phyloP scores from a whole-genome alignment of 140 eudicot species.

The Stevia rebaudiana region DNA sequence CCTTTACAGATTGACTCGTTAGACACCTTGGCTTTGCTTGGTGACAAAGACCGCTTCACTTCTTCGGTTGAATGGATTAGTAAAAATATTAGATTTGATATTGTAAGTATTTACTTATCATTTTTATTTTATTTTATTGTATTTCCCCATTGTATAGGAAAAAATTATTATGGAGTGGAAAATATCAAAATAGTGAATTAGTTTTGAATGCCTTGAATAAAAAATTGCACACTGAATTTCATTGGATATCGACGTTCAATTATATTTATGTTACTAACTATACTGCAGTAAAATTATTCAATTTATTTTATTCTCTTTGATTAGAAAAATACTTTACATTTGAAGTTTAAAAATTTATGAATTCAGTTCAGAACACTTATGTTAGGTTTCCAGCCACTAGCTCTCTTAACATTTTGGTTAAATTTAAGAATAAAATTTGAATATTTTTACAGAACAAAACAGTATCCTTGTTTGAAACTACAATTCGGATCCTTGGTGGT shows the following conservation, averaged over 20 bases:
- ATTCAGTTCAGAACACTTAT: not conserved
- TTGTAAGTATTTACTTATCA: conserved; percentile 58
- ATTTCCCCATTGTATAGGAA: too few species aligned
- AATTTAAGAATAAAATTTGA: not conserved
- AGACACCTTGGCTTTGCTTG: conserved; percentile 92
- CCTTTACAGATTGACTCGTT: conserved; percentile 75
- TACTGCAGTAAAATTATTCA: not conserved
- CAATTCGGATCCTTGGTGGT: conserved; percentile 93
- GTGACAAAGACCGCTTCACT: conserved; percentile 69
- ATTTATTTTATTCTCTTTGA: not conserved
- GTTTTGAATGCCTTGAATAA: not conserved
- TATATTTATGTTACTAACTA: not conserved
- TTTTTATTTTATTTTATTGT: not conserved
- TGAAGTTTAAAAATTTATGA: too few species aligned
- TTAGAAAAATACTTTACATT: not conserved
- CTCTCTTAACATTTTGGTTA: not conserved
- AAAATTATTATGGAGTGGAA: too few species aligned
- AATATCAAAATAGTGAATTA: too few species aligned
- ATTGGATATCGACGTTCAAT: not conserved
- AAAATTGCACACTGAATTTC: not conserved
- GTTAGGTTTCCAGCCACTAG: not conserved
- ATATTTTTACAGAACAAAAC: conserved; percentile 73
- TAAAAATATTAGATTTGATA: conserved; percentile 93
- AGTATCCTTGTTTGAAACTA: conserved; percentile 87
- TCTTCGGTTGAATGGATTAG: conserved; percentile 96